Conservation (phyloP, 768 basidiomycete genomes). For the Tulasnella sp. region DNA sequence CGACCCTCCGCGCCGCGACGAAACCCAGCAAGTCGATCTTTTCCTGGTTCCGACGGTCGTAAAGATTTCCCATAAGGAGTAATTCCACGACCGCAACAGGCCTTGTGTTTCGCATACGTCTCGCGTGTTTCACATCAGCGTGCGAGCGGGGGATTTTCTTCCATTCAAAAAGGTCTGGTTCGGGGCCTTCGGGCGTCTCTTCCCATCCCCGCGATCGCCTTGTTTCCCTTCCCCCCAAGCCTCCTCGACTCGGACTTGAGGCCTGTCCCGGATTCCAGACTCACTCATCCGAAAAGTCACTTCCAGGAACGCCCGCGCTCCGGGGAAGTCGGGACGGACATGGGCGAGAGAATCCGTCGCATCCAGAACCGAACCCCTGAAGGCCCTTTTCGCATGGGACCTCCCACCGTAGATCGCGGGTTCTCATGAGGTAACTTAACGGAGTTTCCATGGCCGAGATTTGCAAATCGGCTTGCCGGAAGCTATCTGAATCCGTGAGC, state of each 20-base stretch:
- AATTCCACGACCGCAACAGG: neutral
- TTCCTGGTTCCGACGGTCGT: constrained; percentile 2
- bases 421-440: neutral
- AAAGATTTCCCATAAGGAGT: neutral
- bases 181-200: neutral
- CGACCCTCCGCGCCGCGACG: neutral
- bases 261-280: too few relatives aligned
- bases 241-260: neutral
- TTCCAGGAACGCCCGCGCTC: neutral
- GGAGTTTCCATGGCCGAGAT: neutral
- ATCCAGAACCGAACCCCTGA: neutral
- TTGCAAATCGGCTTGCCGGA: neutral
- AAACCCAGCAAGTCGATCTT: neutral
- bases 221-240: neutral
- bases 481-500: neutral
- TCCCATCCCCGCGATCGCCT: neutral
- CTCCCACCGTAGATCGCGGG: neutral
- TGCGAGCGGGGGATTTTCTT: neutral
- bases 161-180: neutral
- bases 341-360: neutral
- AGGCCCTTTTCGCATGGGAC: neutral
- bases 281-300: neutral
- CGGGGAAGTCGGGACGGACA: neutral
- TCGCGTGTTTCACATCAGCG: neutral
- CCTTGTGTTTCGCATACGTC: neutral